These are phyloP conservation scores for Fallopia convolvulus DNA, from an alignment of 148 eudicot genomes.

Conservation along the genomic window DNA sequence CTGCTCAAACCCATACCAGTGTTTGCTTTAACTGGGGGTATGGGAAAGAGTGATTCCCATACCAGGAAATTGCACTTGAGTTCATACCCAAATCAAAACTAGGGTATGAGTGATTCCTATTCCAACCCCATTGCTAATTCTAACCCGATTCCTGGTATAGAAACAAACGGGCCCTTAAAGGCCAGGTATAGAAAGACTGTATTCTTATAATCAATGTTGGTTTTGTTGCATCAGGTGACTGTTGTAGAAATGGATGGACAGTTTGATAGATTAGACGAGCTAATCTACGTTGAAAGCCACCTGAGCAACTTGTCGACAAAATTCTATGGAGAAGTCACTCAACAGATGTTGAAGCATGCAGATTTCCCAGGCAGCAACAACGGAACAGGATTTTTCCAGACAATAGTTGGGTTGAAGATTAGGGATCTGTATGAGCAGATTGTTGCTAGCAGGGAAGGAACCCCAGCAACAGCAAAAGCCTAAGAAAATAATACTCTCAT, in stretches of 20 bases:
- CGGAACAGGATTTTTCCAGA: slow-evolving; percentile 96
- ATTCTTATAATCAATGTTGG: background rate
- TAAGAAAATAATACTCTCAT: slow-evolving; percentile 17
- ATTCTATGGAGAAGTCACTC: slow-evolving; percentile 98
- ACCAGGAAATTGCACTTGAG: too few relatives aligned
- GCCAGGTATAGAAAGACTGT: background rate
- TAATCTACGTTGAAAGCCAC: slow-evolving; percentile 94
- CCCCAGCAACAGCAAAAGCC: slow-evolving; percentile 67
- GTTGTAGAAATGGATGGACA: slow-evolving; percentile 97
- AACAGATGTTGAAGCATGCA: slow-evolving; percentile 91
- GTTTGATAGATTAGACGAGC: slow-evolving; percentile 95
- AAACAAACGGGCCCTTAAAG: too few relatives aligned
- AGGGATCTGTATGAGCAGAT: slow-evolving; percentile 95
- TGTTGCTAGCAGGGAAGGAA: slow-evolving; percentile 35
- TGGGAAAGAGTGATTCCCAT: too few relatives aligned
- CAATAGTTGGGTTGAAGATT: slow-evolving; percentile 88
- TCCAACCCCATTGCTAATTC: too few relatives aligned
- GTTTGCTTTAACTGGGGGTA: too few relatives aligned
- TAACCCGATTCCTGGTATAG: too few relatives aligned
- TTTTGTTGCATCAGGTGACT: slow-evolving; percentile 50
- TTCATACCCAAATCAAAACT: too few relatives aligned
- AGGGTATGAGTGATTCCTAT: too few relatives aligned
- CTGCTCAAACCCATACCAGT: too few relatives aligned
- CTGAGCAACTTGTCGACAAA: slow-evolving; percentile 92
- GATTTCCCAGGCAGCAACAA: slow-evolving; percentile 99